These are phyloP conservation scores for Acer yangbiense DNA, from an alignment of 345 rosid genomes.

Conservation along the genomic window DNA sequence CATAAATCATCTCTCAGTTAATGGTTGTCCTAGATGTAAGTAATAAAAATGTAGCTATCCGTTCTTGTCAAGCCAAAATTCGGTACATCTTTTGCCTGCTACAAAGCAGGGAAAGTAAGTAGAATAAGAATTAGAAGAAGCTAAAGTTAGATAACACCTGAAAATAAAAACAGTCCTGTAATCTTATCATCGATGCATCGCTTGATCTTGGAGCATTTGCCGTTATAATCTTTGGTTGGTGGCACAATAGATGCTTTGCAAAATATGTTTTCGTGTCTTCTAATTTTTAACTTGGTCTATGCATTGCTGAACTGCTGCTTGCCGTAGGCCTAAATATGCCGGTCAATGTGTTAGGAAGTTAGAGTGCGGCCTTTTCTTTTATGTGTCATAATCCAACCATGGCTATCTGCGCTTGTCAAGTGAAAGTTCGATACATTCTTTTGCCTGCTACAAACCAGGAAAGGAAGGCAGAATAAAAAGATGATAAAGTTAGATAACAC, in stretches of 20 bases:
- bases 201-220: neutral
- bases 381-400: neutral
- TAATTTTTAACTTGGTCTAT: neutral
- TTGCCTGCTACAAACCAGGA: neutral
- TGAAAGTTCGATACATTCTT: neutral
- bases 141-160: too few relatives aligned
- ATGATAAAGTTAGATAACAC: neutral
- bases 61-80: too few relatives aligned
- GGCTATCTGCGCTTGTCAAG: neutral
- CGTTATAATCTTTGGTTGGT: neutral
- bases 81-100: too few relatives aligned
- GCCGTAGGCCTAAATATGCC: neutral
- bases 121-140: too few relatives aligned
- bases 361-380: neutral
- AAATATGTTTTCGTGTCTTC: neutral
- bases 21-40: neutral
- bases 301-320: neutral
- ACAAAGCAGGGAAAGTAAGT: too few relatives aligned
- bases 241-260: neutral
- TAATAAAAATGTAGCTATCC: too few relatives aligned
- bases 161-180: neutral
- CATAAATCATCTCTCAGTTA: neutral
- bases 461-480: neutral
- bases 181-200: neutral
- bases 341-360: neutral